Conservation (phyloP, 345 rosid species). For the Hevea brasiliensis region DNA sequence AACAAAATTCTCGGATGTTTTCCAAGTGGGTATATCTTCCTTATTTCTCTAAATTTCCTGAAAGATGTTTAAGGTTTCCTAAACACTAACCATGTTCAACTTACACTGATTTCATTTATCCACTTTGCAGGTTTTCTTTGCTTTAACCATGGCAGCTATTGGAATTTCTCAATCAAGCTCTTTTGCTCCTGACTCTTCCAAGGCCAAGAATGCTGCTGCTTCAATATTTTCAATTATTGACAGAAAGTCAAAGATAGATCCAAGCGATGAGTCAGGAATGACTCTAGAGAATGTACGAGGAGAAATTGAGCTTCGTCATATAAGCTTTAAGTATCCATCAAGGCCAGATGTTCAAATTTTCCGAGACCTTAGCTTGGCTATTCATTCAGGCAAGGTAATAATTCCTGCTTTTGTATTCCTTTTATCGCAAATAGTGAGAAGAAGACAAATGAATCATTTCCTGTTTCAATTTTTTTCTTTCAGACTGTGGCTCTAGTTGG, state of each 20-base stretch:
- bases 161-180: slow-evolving; percentile 55
- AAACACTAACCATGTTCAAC: background rate
- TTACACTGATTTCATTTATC: background rate
- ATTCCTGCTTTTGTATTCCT: background rate
- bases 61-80: background rate
- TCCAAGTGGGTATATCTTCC: slow-evolving; percentile 41
- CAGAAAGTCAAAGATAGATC: slow-evolving; percentile 60
- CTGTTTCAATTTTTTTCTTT: slow-evolving; percentile 1
- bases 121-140: slow-evolving; percentile 36
- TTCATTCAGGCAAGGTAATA: slow-evolving; percentile 72
- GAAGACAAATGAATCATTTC: background rate
- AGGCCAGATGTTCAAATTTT: slow-evolving; percentile 76
- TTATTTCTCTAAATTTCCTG: background rate
- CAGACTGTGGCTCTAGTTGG: slow-evolving; percentile 87
- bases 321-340: slow-evolving; percentile 70
- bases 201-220: slow-evolving; percentile 63
- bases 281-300: slow-evolving; percentile 55
- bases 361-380: slow-evolving; percentile 58
- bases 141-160: slow-evolving; percentile 41
- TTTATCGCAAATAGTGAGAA: background rate
- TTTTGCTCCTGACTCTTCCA: slow-evolving; percentile 56
- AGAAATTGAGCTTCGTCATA: slow-evolving; percentile 61
- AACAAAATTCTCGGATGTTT: slow-evolving; percentile 60
- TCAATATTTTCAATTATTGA: slow-evolving; percentile 69
- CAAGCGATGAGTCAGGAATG: slow-evolving; percentile 66